Evolutionary conservation across 768 basidiomycete species (phyloP).

Genomic region (Boletus bicolor): DNA sequence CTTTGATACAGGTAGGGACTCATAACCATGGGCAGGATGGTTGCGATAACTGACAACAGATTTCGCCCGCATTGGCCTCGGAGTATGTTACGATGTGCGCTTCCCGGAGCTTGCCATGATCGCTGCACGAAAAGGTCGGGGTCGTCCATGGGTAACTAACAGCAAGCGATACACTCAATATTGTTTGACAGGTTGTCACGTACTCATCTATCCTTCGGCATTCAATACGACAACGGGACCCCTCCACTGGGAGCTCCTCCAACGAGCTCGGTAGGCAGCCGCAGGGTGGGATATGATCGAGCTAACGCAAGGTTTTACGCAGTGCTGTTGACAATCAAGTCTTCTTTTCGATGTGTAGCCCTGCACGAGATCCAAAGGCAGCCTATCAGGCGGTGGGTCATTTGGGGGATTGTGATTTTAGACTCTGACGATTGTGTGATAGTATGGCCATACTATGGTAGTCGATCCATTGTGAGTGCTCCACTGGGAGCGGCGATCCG

Average conservation of each 20-base stretch:
- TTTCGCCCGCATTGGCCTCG: slow-evolving; percentile 96
- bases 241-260: slow-evolving; percentile 92
- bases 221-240: slow-evolving; percentile 97
- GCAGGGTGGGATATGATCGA: neutral
- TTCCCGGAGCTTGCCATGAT: slow-evolving; percentile 95
- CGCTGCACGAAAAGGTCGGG: slow-evolving; percentile 76
- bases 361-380: slow-evolving; percentile 79
- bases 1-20: slow-evolving; percentile 77
- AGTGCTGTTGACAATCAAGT: slow-evolving; percentile 97
- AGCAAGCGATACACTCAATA: neutral
- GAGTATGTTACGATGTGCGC: slow-evolving; percentile 94
- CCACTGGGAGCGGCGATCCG: neutral
- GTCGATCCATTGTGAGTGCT: slow-evolving; percentile 80
- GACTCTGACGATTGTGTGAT: neutral
- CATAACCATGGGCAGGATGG: neutral
- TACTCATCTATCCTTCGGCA: slow-evolving; percentile 89
- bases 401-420: neutral
- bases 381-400: slow-evolving; percentile 81
- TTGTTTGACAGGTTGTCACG: slow-evolving; percentile 63
- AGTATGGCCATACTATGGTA: slow-evolving; percentile 91
- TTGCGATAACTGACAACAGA: slow-evolving; percentile 40
- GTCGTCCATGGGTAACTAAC: neutral
- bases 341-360: slow-evolving; percentile 95
- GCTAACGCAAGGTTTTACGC: slow-evolving; percentile 11
- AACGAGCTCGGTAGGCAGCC: slow-evolving; percentile 64